Base-by-base conservation (phyloP, 352 stramenopile genomes). In the Phytophthora meadii region DNA sequence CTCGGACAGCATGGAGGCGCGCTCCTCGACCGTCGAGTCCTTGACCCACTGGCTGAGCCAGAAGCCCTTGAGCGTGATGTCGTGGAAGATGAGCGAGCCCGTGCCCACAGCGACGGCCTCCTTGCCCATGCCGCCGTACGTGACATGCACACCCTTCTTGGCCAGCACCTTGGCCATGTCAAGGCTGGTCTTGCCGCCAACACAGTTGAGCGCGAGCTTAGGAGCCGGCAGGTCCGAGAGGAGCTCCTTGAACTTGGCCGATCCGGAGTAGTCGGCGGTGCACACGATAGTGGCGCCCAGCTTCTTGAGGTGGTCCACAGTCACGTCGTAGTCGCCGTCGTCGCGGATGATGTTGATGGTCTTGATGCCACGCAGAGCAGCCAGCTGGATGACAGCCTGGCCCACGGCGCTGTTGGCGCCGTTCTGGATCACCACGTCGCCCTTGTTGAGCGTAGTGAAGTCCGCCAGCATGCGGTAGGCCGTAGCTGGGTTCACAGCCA, bases 361-460 rank as follows among this genome's bases (percentile, higher is more conserved):
- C 75, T 95, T 88, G 54, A 97, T 88, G 58, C 89, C 89, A 44
- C 89, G 88, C 53, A 93, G 70, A 40, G 79, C 79, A n/a, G 89
- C 88, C 61, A 97, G 70, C 70, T 97, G 91, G 61, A 97, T 90
- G 37, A 97, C 87, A 2, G 91, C 87, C 70, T 94, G 76, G 54
- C 91, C 91, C 22, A 97, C 90, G 11, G 88, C 73, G 60, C 82
- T 94, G 76, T 95, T 96, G 27, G 91, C 90, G 34, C 78, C 91
- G 74, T 97, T 97, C 75, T 97, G 91, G 65, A 97, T 97, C 45
- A 97, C 54, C 27, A 92, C 82, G 68, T 97, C 91, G 54, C 91
- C 90, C 62, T 75, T 74, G 53, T 75, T 69, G 47, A 97, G 82
- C 54, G 70, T 70, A 36, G 74, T 73, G 68, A 97, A 97, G 77